Conservation (phyloP, 148 eudicot genomes). For the Rhododendron williamsianum region DNA sequence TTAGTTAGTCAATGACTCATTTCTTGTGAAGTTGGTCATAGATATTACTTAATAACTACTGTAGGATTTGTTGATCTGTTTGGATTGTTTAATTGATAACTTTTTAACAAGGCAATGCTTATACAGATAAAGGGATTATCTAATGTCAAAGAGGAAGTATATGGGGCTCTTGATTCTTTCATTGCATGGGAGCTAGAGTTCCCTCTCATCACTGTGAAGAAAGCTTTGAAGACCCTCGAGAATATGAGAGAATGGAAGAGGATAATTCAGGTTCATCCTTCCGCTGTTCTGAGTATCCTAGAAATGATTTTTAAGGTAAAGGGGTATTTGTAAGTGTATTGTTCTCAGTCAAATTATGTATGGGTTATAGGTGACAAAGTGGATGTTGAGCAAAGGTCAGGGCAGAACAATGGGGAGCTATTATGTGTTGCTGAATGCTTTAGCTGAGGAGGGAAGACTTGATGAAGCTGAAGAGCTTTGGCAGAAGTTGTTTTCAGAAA, state of each 20-base stretch:
- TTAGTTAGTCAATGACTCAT: background rate
- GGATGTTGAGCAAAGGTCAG: constrained; percentile 99
- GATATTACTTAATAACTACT: background rate
- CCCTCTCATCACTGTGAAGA: constrained; percentile 84
- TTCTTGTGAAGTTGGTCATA: background rate
- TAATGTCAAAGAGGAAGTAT: constrained; percentile 97
- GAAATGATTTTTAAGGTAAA: constrained; percentile 2
- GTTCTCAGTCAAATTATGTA: background rate
- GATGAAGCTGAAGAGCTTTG: constrained; percentile 94
- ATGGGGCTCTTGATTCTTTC: constrained; percentile 92
- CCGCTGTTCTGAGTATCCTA: background rate
- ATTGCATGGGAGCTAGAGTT: constrained; percentile 97
- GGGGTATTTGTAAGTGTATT: background rate
- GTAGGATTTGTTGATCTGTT: background rate
- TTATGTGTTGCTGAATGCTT: constrained; percentile 67
- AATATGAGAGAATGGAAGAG: constrained; percentile 78
- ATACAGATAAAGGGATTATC: constrained; percentile 74
- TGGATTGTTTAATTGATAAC: background rate
- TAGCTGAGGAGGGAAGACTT: constrained; percentile 79
- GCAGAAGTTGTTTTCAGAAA: constrained; percentile 58
- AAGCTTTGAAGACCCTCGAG: constrained; percentile 76
- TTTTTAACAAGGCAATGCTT: background rate
- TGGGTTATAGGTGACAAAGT: constrained; percentile 64
- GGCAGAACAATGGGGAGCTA: constrained; percentile 95
- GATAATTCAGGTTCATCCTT: constrained; percentile 64